These are phyloP conservation scores for Physcomitrellopsis africana DNA, from an alignment of 225 moss, liverwort and hornwort genomes.

Conservation along the genomic window DNA sequence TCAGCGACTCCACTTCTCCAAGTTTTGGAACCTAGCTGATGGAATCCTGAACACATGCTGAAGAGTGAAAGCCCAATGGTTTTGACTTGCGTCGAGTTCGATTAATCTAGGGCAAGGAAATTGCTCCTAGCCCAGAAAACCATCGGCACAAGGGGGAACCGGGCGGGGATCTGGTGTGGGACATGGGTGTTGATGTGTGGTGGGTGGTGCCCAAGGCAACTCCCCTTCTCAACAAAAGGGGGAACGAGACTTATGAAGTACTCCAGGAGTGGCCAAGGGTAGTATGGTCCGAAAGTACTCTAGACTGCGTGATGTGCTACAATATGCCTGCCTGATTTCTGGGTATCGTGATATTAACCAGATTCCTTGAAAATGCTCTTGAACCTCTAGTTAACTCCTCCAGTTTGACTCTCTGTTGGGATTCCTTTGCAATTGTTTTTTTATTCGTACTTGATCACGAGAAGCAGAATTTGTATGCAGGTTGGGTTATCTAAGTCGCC, in stretches of 20 bases:
- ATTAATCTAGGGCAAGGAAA: neutral
- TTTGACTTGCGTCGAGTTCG: neutral
- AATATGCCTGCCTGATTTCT: constrained; percentile 24
- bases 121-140: neutral
- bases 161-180: neutral
- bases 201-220: neutral
- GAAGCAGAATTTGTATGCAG: neutral
- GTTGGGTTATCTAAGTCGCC: constrained; percentile 12
- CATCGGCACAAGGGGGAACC: neutral
- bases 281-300: constrained; percentile 4
- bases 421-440: constrained; percentile 6
- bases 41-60: constrained; percentile 25
- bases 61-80: constrained; percentile 6
- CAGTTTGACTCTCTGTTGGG: constrained; percentile 22
- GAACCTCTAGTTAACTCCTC: constrained; percentile 22
- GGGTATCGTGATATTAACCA: constrained; percentile 4
- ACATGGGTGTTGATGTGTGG: neutral
- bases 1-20: constrained; percentile 26
- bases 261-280: neutral
- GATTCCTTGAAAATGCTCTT: constrained; percentile 28
- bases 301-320: constrained; percentile 15
- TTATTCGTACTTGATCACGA: constrained; percentile 9
- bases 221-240: constrained; percentile 21
- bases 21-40: constrained; percentile 19
- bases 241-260: neutral